phyloP scores from a whole-genome alignment of 176 grass and related monocot genomes.

The Microstegium vimineum region DNA sequence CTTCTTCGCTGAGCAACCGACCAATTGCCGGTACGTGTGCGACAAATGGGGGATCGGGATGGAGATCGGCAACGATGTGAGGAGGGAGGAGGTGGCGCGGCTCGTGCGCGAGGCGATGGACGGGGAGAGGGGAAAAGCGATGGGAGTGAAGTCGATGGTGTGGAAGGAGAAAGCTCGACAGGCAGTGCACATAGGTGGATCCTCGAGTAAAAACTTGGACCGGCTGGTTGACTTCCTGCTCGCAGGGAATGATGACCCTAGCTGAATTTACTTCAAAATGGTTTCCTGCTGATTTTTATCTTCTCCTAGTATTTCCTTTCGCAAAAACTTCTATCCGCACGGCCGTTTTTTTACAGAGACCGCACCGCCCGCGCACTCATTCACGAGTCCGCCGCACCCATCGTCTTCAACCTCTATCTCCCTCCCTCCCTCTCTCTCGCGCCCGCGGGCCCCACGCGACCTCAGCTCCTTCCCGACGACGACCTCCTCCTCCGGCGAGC shows the following conservation, averaged over 20 bases:
- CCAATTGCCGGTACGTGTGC: constrained; percentile 52
- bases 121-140: constrained; percentile 46
- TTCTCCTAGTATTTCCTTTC: not conserved
- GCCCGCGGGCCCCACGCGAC: no score
- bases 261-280: not conserved
- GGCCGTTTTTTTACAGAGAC: no score
- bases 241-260: not conserved
- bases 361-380: no score
- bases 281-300: no score
- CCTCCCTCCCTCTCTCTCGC: no score
- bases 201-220: constrained; percentile 10
- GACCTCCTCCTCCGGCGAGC: no score
- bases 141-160: constrained; percentile 27
- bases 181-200: constrained; percentile 12
- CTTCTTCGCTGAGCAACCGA: constrained; percentile 62
- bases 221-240: constrained; percentile 31
- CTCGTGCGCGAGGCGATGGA: constrained; percentile 49
- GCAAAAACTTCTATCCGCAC: no score
- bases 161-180: constrained; percentile 56
- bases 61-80: constrained; percentile 58
- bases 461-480: no score
- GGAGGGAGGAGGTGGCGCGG: constrained; percentile 43
- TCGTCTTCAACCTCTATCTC: no score
- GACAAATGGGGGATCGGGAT: constrained; percentile 54
- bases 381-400: no score